phyloP scores from a whole-genome alignment of 169 alveolate species.

The Condylostoma magnum region DNA sequence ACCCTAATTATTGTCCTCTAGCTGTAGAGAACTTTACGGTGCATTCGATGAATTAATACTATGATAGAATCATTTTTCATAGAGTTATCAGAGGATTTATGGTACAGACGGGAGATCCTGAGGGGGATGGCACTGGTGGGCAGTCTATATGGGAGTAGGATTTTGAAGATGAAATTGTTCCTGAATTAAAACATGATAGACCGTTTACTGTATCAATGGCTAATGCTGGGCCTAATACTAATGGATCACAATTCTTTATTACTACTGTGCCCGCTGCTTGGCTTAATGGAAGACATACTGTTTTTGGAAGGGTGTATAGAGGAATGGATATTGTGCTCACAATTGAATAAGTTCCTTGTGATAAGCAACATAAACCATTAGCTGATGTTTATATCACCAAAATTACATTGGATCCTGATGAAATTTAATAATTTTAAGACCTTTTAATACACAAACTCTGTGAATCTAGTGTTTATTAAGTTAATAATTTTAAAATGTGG shows the following conservation, averaged over 20 bases:
- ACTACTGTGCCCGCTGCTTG: conserved; percentile 96
- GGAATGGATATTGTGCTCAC: conserved; percentile 92
- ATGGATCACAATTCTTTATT: conserved; percentile 97
- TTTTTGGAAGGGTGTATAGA: conserved; percentile 95
- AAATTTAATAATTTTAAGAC: no score
- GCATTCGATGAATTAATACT: conserved; percentile 94
- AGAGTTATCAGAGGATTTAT: conserved; percentile 93
- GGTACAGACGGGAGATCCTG: conserved; percentile 99
- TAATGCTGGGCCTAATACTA: conserved; percentile 98
- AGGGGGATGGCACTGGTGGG: conserved; percentile 99
- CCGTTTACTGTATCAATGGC: conserved; percentile 98
- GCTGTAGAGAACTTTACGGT: conserved; percentile 96
- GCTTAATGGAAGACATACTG: conserved; percentile 98
- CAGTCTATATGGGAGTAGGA: conserved; percentile 81
- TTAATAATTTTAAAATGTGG: no score
- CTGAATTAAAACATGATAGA: conserved; percentile 91
- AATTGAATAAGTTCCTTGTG: conserved; percentile 87
- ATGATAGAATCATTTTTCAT: conserved; percentile 76
- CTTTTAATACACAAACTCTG: no score
- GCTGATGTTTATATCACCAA: conserved; percentile 50
- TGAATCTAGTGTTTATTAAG: no score
- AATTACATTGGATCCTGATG: no score
- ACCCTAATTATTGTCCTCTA: conserved; percentile 90
- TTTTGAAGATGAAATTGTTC: conserved; percentile 95
- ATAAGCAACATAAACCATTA: conserved; percentile 76